Conservation (phyloP, 2,329 filamentous ascomycete genomes). For the Diaporthe helianthi region DNA sequence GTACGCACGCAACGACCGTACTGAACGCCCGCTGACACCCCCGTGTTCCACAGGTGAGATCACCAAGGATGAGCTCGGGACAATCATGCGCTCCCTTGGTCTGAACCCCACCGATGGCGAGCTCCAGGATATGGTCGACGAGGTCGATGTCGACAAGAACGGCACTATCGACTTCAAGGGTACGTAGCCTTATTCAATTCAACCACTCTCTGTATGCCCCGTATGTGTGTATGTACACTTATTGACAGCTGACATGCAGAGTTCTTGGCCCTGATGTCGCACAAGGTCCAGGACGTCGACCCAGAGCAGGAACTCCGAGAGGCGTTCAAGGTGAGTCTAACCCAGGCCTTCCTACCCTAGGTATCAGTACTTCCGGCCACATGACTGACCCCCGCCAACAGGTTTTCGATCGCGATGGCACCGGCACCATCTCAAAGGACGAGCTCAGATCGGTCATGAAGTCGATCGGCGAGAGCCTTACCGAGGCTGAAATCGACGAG, state of each 20-base stretch:
- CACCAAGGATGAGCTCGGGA: slow-evolving; percentile 68
- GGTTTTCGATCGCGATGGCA: slow-evolving; percentile 10
- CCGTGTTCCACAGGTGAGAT: slow-evolving; percentile 59
- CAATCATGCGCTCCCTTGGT: slow-evolving; percentile 69
- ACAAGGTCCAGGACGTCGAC: slow-evolving; percentile 23
- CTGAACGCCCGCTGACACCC: not conserved
- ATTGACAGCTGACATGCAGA: not conserved
- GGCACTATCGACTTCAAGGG: slow-evolving; percentile 71
- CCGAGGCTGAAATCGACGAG: slow-evolving; percentile 21
- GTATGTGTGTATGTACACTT: not conserved
- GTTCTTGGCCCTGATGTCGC: slow-evolving; percentile 20
- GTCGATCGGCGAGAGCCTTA: slow-evolving; percentile 13
- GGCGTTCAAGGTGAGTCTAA: slow-evolving; percentile 12
- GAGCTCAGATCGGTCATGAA: slow-evolving; percentile 24
- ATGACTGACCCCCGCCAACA: not conserved
- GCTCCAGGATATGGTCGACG: slow-evolving; percentile 71
- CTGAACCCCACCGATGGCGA: slow-evolving; percentile 64
- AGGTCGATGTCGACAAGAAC: slow-evolving; percentile 70
- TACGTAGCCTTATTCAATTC: slow-evolving; percentile 40
- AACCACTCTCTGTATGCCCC: too few relatives aligned
- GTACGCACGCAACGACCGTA: not conserved
- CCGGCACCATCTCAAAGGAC: slow-evolving; percentile 19
- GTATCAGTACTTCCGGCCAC: not conserved
- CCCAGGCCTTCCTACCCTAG: not conserved
- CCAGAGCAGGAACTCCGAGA: slow-evolving; percentile 20